phyloP scores from a whole-genome alignment of 768 basidiomycete species.

The Cystofilobasidium capitatum region DNA sequence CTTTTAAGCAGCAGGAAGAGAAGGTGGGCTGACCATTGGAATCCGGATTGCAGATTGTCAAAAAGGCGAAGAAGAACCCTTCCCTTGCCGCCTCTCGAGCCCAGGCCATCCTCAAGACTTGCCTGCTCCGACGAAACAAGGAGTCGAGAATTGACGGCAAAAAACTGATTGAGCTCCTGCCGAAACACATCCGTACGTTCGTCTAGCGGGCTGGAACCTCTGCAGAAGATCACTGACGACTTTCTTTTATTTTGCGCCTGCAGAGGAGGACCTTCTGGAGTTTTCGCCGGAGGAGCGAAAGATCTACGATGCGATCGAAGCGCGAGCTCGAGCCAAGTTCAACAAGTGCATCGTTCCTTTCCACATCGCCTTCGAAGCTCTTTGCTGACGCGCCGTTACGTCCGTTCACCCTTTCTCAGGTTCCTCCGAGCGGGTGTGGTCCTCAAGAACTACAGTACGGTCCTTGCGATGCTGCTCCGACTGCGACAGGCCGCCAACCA shows the following conservation, averaged over 20 bases:
- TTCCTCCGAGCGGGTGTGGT: slow-evolving; percentile 24
- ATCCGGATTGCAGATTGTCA: slow-evolving; percentile 39
- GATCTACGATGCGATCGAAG: slow-evolving; percentile 44
- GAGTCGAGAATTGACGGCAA: slow-evolving; percentile 57
- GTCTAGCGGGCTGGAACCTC: background rate
- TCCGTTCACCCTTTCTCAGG: background rate
- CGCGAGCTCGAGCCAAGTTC: slow-evolving; percentile 50
- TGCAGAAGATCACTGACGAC: background rate
- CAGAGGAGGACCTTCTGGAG: slow-evolving; percentile 38
- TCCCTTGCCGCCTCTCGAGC: background rate
- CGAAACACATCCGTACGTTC: slow-evolving; percentile 38
- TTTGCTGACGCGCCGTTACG: background rate
- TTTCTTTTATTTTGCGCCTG: background rate
- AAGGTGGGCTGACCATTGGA: slow-evolving; percentile 41
- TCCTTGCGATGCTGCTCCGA: slow-evolving; percentile 20
- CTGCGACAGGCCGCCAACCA: slow-evolving; percentile 24
- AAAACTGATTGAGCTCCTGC: slow-evolving; percentile 56
- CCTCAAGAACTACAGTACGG: slow-evolving; percentile 20
- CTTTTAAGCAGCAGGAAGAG: no score
- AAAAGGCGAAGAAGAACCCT: slow-evolving; percentile 41
- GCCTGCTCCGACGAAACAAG: slow-evolving; percentile 60
- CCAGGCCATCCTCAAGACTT: slow-evolving; percentile 44
- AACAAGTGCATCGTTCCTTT: slow-evolving; percentile 44
- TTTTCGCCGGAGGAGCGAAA: slow-evolving; percentile 56
- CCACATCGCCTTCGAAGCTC: background rate